These are phyloP conservation scores for Puccinia polysora DNA, from an alignment of 1,284 basidiomycete species.

Conservation along the genomic window DNA sequence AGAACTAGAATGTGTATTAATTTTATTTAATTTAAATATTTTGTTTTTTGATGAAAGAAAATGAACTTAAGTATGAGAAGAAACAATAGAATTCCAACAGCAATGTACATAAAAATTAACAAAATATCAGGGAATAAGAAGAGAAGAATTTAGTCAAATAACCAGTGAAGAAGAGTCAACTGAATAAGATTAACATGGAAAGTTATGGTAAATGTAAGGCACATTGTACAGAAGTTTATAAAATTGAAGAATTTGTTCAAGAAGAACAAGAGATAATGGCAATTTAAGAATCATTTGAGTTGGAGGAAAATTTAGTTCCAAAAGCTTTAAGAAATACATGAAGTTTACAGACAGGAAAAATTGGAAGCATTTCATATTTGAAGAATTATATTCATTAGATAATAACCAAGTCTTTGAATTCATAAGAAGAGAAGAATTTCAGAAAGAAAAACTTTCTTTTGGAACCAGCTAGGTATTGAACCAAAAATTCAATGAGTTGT, in stretches of 20 bases:
- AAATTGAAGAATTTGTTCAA: neutral
- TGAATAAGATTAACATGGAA: neutral
- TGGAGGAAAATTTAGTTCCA: neutral
- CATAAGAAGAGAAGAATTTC: neutral
- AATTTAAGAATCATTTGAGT: neutral
- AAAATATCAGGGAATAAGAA: neutral
- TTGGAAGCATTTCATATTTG: conserved; percentile 1
- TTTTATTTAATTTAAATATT: no score
- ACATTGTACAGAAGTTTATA: neutral
- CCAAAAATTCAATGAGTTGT: neutral
- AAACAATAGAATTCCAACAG: no score
- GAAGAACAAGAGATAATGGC: neutral
- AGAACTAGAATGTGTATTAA: no score
- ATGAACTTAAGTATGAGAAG: no score
- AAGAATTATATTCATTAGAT: conserved; percentile 6
- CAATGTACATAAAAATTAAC: no score
- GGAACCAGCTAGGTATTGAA: neutral
- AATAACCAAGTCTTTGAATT: conserved; percentile 4
- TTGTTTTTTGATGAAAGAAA: no score
- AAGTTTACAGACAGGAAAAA: neutral
- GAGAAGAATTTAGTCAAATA: neutral
- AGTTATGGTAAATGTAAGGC: neutral
- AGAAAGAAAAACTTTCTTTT: neutral
- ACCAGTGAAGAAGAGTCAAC: neutral
- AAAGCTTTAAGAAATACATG: neutral